Percentiles rank a stretch among this genome's conserved stretches.
These are phyloP conservation scores for Crucibulum laeve DNA, from an alignment of 768 basidiomycete genomes.

Conservation along the genomic window DNA sequence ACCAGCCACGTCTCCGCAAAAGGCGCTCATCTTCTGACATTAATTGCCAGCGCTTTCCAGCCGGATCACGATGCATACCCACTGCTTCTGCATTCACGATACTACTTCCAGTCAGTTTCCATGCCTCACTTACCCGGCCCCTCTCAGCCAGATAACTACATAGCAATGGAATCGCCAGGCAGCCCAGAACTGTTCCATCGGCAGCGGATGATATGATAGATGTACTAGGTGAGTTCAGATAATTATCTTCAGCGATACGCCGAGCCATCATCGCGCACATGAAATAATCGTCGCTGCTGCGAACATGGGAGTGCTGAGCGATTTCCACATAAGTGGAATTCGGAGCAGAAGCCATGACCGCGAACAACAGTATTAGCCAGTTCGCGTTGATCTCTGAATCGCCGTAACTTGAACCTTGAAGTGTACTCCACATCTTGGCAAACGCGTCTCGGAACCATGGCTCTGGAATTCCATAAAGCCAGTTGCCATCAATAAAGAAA, in stretches of 20 bases:
- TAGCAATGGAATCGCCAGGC: constrained; percentile 40
- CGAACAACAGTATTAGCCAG: constrained; percentile 48
- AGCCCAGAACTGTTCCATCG: constrained; percentile 42
- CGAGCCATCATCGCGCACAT: constrained; percentile 40
- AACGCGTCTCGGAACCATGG: constrained; percentile 40
- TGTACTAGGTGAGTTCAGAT: constrained; percentile 27
- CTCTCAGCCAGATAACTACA: constrained; percentile 40
- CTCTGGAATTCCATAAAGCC: constrained; percentile 48
- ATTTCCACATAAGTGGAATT: constrained; percentile 14
- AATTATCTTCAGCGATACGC: constrained; percentile 40
- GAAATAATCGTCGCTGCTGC: constrained; percentile 27
- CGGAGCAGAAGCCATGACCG: constrained; percentile 40
- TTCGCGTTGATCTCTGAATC: constrained; percentile 40
- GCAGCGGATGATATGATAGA: constrained; percentile 33
- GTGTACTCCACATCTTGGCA: constrained; percentile 40
- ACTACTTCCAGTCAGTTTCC: constrained; percentile 39
- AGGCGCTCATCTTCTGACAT: constrained; percentile 38
- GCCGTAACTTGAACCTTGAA: constrained; percentile 24
- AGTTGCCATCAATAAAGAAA: constrained; percentile 44
- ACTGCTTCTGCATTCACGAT: constrained; percentile 35
- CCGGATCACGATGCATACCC: constrained; percentile 40
- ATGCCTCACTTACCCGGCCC: constrained; percentile 45
- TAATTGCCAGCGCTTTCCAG: constrained; percentile 35
- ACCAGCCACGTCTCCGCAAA: constrained; percentile 38
- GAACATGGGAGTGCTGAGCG: constrained; percentile 6